These are phyloP conservation scores for Tympanopsis confertula DNA, from an alignment of 2,329 filamentous ascomycete species.

Conservation along the genomic window DNA sequence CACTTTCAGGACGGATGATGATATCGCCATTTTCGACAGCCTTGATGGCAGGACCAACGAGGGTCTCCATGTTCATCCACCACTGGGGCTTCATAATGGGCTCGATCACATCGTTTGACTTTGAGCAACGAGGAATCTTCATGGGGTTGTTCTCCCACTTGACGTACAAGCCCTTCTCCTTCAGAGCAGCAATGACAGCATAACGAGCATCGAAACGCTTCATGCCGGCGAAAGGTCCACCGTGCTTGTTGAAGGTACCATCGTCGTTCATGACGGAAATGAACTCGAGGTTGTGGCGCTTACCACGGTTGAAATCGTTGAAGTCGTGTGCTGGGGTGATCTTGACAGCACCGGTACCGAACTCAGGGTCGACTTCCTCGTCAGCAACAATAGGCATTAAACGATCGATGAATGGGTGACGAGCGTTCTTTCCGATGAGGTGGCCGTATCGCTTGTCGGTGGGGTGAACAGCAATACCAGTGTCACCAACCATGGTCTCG, in stretches of 20 bases:
- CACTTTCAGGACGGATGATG: slow-evolving; percentile 72
- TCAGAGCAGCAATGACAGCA: slow-evolving; percentile 70
- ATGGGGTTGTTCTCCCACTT: slow-evolving; percentile 94
- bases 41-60: slow-evolving; percentile 69
- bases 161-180: slow-evolving; percentile 75
- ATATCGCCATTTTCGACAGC: slow-evolving; percentile 73
- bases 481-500: slow-evolving; percentile 92
- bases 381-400: slow-evolving; percentile 78
- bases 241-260: slow-evolving; percentile 76
- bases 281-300: slow-evolving; percentile 73
- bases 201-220: slow-evolving; percentile 91
- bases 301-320: slow-evolving; percentile 82
- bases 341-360: slow-evolving; percentile 95
- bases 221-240: slow-evolving; percentile 70
- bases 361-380: slow-evolving; percentile 79
- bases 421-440: slow-evolving; percentile 72
- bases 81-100: slow-evolving; percentile 92
- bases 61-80: slow-evolving; percentile 89
- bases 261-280: slow-evolving; percentile 93
- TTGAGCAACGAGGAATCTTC: slow-evolving; percentile 81
- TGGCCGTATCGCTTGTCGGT: slow-evolving; percentile 78
- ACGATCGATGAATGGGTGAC: slow-evolving; percentile 78
- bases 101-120: slow-evolving; percentile 90
- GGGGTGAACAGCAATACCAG: slow-evolving; percentile 84
- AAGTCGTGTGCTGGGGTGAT: slow-evolving; percentile 90